phyloP scores from a whole-genome alignment of 2,329 filamentous ascomycete species.

The Cryphonectria parasitica region DNA sequence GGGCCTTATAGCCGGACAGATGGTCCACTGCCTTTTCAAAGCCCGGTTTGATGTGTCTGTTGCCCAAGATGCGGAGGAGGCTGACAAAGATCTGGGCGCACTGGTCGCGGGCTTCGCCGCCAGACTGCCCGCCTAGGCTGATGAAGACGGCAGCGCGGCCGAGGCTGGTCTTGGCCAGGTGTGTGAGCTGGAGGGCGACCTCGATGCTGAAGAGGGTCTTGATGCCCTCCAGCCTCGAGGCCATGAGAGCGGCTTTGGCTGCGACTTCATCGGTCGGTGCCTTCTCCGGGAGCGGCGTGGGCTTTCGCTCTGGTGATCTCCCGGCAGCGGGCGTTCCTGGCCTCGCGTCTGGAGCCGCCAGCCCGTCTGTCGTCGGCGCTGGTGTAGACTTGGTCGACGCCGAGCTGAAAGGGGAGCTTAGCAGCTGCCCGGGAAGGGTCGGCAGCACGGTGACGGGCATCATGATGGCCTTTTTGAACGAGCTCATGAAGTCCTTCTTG shows the following conservation, averaged over 20 bases:
- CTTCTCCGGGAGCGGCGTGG: constrained; percentile 57
- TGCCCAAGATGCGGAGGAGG: constrained; percentile 81
- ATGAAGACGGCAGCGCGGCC: constrained; percentile 86
- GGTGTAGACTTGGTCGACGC: constrained; percentile 42
- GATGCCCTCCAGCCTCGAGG: constrained; percentile 90
- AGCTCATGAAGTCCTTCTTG: constrained; percentile 93
- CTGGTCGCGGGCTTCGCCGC: constrained; percentile 82
- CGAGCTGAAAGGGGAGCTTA: constrained; percentile 61
- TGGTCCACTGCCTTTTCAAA: constrained; percentile 93
- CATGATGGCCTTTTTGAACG: constrained; percentile 99
- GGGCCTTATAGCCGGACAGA: constrained; percentile 87
- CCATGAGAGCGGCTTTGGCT: constrained; percentile 97
- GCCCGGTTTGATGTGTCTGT: constrained; percentile 85
- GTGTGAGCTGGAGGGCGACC: constrained; percentile 86
- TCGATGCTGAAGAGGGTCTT: constrained; percentile 95
- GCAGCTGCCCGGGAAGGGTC: constrained; percentile 64
- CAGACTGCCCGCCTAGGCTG: constrained; percentile 75
- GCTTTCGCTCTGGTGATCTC: constrained; percentile 43
- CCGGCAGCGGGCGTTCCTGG: constrained; percentile 54
- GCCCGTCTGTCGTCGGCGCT: constrained; percentile 36
- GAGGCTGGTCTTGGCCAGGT: constrained; percentile 83
- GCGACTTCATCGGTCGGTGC: constrained; percentile 89
- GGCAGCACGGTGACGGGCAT: constrained; percentile 94
- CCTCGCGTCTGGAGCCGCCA: constrained; percentile 37
- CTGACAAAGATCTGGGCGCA: constrained; percentile 88